A percentile compares a stretch with the other conserved stretches of the same genome.
These are phyloP conservation scores for Gamarada debralockiae DNA, from an alignment of 495 filamentous ascomycete species.

Conservation along the genomic window DNA sequence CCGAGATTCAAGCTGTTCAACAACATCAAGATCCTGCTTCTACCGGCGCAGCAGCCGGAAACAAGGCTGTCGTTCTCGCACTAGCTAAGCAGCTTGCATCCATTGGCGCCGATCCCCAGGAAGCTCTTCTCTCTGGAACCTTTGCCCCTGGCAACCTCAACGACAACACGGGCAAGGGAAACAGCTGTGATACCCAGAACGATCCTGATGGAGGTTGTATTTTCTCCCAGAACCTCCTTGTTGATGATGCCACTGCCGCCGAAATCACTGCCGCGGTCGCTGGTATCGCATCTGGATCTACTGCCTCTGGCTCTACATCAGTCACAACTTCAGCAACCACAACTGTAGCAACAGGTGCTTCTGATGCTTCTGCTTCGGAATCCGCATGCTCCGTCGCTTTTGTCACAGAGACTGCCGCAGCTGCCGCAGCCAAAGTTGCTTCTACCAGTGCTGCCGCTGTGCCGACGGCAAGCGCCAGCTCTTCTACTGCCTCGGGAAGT, in stretches of 20 bases:
- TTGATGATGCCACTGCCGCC: slow-evolving; percentile 49
- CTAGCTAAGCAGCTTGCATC: slow-evolving; percentile 50
- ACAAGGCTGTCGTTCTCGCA: slow-evolving; percentile 51
- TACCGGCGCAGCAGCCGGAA: slow-evolving; percentile 41
- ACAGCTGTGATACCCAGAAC: slow-evolving; percentile 49
- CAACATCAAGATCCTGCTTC: slow-evolving; percentile 65
- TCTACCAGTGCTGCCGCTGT: slow-evolving; percentile 22
- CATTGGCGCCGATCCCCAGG: slow-evolving; percentile 53
- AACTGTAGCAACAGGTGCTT: not conserved
- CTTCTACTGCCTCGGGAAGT: slow-evolving; percentile 16
- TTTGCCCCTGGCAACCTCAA: slow-evolving; percentile 54
- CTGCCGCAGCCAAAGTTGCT: slow-evolving; percentile 2
- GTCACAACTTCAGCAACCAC: not conserved
- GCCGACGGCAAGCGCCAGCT: slow-evolving; percentile 17
- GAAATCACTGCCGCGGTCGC: slow-evolving; percentile 53
- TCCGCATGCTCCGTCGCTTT: not conserved
- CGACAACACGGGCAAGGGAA: slow-evolving; percentile 53
- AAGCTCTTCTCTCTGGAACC: slow-evolving; percentile 52
- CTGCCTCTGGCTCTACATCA: not conserved
- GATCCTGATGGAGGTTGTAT: slow-evolving; percentile 59
- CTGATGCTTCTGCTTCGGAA: not conserved
- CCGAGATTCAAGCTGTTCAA: slow-evolving; percentile 59
- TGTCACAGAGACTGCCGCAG: not conserved
- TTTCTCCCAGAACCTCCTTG: slow-evolving; percentile 54
- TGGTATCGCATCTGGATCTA: slow-evolving; percentile 20